phyloP scores from a whole-genome alignment of 2,329 filamentous ascomycete genomes.

The Fusarium sp. region DNA sequence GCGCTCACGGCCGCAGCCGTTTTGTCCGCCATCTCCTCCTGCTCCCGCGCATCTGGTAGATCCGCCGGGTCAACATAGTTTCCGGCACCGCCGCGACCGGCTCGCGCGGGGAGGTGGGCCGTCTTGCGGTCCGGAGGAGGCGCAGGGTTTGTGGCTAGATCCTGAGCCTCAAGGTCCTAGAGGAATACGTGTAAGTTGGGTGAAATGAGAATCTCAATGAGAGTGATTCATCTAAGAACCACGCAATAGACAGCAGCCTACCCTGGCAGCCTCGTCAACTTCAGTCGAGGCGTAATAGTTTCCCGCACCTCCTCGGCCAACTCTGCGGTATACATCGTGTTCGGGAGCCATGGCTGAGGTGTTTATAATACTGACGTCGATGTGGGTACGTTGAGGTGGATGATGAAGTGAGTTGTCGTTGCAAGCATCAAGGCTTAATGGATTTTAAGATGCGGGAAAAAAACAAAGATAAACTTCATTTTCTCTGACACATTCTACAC shows the following conservation, averaged over 20 bases:
- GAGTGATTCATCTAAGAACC: background rate
- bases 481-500: background rate
- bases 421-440: conserved; percentile 3
- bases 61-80: conserved; percentile 60
- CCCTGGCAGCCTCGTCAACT: conserved; percentile 54
- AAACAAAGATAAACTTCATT: background rate
- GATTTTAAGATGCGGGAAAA: background rate
- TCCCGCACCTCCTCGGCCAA: conserved; percentile 69
- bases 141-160: conserved; percentile 35
- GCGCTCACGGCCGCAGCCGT: conserved; percentile 48
- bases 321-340: conserved; percentile 57
- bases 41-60: conserved; percentile 46
- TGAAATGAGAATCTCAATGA: background rate
- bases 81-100: conserved; percentile 68
- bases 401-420: background rate
- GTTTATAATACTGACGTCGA: background rate
- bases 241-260: conserved; percentile 12
- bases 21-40: conserved; percentile 48
- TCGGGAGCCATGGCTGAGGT: conserved; percentile 37
- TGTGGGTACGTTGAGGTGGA: conserved; percentile 1
- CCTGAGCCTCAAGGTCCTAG: conserved; percentile 54
- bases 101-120: conserved; percentile 50
- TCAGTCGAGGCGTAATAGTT: conserved; percentile 66
- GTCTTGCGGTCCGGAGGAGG: conserved; percentile 40
- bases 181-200: conserved; percentile 10